These are phyloP conservation scores for Tolypocladium inflatum DNA, from an alignment of 2,329 filamentous ascomycete species.

Conservation along the genomic window DNA sequence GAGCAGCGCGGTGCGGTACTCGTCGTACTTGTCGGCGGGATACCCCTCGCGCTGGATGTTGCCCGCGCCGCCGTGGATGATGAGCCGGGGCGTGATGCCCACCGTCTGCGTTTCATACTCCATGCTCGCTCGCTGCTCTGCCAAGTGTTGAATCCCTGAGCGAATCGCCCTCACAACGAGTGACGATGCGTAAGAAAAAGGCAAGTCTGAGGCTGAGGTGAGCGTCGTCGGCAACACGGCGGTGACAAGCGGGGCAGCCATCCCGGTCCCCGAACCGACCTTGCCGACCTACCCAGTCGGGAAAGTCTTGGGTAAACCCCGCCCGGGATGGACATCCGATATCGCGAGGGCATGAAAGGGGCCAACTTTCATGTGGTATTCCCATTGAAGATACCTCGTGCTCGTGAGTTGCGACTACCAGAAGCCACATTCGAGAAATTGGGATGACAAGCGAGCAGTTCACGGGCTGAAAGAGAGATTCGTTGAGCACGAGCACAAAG, in stretches of 20 bases:
- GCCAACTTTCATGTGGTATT: background rate
- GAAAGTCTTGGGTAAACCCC: background rate
- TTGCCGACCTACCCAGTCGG: background rate
- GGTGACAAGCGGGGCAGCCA: background rate
- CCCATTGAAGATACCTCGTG: too few relatives aligned
- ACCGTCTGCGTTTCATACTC: constrained; percentile 24
- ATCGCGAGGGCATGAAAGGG: background rate
- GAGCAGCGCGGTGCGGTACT: constrained; percentile 52
- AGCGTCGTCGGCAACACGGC: background rate
- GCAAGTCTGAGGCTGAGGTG: background rate
- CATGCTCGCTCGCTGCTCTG: constrained; percentile 18
- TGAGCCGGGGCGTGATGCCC: constrained; percentile 44
- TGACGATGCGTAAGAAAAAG: background rate
- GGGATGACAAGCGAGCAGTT: too few relatives aligned
- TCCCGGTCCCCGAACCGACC: background rate
- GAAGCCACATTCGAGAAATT: too few relatives aligned
- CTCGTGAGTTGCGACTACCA: too few relatives aligned
- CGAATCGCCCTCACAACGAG: background rate
- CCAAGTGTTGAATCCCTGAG: background rate
- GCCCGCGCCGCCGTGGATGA: constrained; percentile 66
- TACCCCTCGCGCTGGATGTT: constrained; percentile 54
- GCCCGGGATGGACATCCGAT: background rate
- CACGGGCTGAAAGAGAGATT: too few relatives aligned
- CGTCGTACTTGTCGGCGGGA: constrained; percentile 44
- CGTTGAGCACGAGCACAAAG: too few relatives aligned